A percentile compares a stretch with the other conserved stretches of the same genome.
Evolutionary conservation across 2,329 filamentous ascomycete genomes (phyloP).

Genomic region (Hymenoscyphus occultus): DNA sequence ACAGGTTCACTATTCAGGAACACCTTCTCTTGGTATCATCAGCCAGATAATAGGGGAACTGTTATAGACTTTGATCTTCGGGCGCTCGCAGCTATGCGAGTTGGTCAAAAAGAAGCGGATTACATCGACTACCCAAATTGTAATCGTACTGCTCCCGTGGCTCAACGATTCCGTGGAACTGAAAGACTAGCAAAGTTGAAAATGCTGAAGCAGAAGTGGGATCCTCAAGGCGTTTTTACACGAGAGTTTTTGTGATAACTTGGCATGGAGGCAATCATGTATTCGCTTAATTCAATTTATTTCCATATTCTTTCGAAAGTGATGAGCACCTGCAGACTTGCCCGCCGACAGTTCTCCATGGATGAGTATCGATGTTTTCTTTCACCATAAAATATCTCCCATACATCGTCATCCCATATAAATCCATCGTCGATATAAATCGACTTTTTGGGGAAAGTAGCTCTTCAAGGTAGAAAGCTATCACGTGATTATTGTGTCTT

Average conservation of each 20-base stretch:
- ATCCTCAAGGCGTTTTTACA: conserved; percentile 30
- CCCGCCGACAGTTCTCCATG: too few species aligned
- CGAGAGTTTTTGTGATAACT: conserved; percentile 7
- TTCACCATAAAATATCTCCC: too few species aligned
- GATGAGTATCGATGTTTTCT: too few species aligned
- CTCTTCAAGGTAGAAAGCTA: too few species aligned
- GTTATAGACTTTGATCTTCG: conserved; percentile 5
- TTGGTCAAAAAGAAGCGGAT: conserved; percentile 2
- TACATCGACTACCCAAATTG: conserved; percentile 4
- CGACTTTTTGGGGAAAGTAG: too few species aligned
- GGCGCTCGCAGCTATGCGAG: conserved; percentile 4
- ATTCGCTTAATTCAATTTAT: neutral
- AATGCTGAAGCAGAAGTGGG: conserved; percentile 31
- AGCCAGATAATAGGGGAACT: neutral
- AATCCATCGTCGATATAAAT: too few species aligned
- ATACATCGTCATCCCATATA: too few species aligned
- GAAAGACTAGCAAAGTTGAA: conserved; percentile 25
- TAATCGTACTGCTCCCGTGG: conserved; percentile 2
- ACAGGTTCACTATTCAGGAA: conserved; percentile 4
- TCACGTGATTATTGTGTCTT: too few species aligned
- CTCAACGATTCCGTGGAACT: conserved; percentile 3
- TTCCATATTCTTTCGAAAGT: neutral
- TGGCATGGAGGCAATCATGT: neutral
- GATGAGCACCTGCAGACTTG: too few species aligned
- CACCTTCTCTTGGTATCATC: conserved; percentile 8